Percentiles rank a stretch among this genome's conserved stretches.
These are phyloP conservation scores for Aspergillus novoparasiticus DNA, from an alignment of 2,329 filamentous ascomycete species.

Conservation along the genomic window DNA sequence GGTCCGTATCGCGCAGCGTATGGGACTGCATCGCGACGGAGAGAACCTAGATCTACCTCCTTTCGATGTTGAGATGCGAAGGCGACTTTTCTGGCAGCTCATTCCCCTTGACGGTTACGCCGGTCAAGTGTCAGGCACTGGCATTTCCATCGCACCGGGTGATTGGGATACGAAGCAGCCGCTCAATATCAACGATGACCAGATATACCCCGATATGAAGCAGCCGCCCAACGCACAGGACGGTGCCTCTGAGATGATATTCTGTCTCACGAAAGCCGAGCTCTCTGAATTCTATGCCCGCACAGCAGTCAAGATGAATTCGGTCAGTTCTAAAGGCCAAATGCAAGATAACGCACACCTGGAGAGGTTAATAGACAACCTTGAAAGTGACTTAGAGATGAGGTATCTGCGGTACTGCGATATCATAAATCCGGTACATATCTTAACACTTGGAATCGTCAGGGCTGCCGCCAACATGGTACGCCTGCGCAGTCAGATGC, in stretches of 20 bases:
- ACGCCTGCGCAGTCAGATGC: conserved; percentile 47
- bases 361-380: conserved; percentile 28
- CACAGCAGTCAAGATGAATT: conserved; percentile 15
- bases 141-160: conserved; percentile 15
- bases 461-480: conserved; percentile 42
- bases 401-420: conserved; percentile 40
- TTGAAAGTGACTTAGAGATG: conserved; percentile 36
- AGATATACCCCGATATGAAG: conserved; percentile 44
- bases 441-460: conserved; percentile 46
- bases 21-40: conserved; percentile 53
- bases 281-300: conserved; percentile 27
- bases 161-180: conserved; percentile 31
- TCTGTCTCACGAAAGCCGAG: conserved; percentile 31
- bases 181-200: conserved; percentile 46
- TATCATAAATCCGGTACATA: conserved; percentile 41
- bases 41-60: conserved; percentile 46
- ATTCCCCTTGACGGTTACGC: conserved; percentile 27
- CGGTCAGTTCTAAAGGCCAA: conserved; percentile 3
- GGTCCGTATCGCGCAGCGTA: conserved; percentile 49
- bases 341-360: conserved; percentile 13
- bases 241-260: conserved; percentile 50
- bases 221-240: conserved; percentile 41
- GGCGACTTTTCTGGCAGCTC: conserved; percentile 31
- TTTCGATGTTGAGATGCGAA: conserved; percentile 48
- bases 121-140: conserved; percentile 33